Percentiles rank a stretch among this genome's conserved stretches.
Evolutionary conservation across 768 basidiomycete genomes (phyloP).

Genomic region (Boletus subparvulus): DNA sequence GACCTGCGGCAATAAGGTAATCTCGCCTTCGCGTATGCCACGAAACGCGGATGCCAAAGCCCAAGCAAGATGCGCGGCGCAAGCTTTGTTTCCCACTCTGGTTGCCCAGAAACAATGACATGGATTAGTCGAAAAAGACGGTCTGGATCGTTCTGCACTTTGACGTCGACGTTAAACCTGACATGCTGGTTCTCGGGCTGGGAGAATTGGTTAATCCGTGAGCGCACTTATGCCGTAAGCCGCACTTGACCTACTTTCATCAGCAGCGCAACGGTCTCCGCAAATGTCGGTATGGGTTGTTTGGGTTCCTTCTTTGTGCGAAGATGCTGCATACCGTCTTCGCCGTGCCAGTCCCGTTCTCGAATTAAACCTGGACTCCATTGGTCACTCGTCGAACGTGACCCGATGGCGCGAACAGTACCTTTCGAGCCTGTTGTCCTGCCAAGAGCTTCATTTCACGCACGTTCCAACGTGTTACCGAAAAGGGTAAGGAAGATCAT

Average conservation of each 20-base stretch:
- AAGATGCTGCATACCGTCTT: conserved; percentile 71
- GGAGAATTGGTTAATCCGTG: background rate
- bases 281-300: conserved; percentile 89
- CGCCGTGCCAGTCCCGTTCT: conserved; percentile 70
- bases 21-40: conserved; percentile 68
- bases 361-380: conserved; percentile 57
- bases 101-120: conserved; percentile 57
- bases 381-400: conserved; percentile 31
- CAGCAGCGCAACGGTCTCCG: conserved; percentile 74
- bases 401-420: conserved; percentile 18
- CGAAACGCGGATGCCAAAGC: conserved; percentile 90
- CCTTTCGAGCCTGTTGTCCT: conserved; percentile 83
- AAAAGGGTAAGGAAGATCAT: conserved; percentile 24
- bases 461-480: conserved; percentile 25
- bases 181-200: conserved; percentile 76
- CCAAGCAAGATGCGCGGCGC: conserved; percentile 81
- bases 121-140: conserved; percentile 83
- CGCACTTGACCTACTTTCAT: conserved; percentile 57
- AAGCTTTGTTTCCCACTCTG: conserved; percentile 70
- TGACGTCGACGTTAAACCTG: conserved; percentile 89
- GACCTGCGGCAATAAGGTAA: conserved; percentile 84
- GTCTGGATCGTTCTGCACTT: conserved; percentile 87
- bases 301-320: conserved; percentile 77
- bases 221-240: conserved; percentile 10
- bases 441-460: conserved; percentile 49